Conservation (phyloP, 352 stramenopile genomes). For the Pythium oligandrum region DNA sequence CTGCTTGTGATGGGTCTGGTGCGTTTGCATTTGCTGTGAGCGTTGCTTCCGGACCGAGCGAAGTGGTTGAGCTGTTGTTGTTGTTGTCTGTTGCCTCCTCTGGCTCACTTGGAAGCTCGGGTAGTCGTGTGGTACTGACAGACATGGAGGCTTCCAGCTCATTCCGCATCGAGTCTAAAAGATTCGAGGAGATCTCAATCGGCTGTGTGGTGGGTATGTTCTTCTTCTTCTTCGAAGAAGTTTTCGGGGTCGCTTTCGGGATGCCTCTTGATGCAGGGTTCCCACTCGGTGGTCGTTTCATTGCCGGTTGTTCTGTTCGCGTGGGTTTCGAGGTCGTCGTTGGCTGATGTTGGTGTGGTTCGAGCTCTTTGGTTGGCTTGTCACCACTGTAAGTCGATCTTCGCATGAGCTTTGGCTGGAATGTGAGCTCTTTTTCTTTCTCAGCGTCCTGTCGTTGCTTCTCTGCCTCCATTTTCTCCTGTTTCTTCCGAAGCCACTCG, state of each 20-base stretch:
- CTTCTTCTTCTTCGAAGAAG: constrained; percentile 27
- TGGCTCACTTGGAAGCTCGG: neutral
- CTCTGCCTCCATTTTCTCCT: constrained; percentile 68
- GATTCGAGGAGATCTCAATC: constrained; percentile 55
- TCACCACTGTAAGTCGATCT: constrained; percentile 51
- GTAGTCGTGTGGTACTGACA: neutral
- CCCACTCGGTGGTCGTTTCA: constrained; percentile 20
- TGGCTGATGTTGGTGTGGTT: constrained; percentile 11
- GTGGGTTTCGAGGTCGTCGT: constrained; percentile 3
- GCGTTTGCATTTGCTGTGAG: constrained; percentile 5
- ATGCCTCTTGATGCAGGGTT: constrained; percentile 11
- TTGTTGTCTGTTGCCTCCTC: neutral
- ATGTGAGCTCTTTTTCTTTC: constrained; percentile 76
- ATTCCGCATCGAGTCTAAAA: constrained; percentile 65
- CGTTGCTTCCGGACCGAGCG: constrained; percentile 6
- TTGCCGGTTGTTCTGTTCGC: constrained; percentile 10
- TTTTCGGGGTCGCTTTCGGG: constrained; percentile 22
- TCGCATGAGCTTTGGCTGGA: constrained; percentile 77
- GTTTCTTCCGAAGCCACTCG: constrained; percentile 75
- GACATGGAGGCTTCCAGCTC: constrained; percentile 55
- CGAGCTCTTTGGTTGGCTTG: constrained; percentile 25
- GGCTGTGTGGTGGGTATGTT: constrained; percentile 32
- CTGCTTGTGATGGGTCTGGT: constrained; percentile 6
- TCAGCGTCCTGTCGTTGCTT: constrained; percentile 59
- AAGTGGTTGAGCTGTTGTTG: neutral